Evolutionary conservation across 768 basidiomycete species (phyloP), one percentile per base, ranked within the genome.

Genomic region (Pulveroboletus sp.): DNA sequence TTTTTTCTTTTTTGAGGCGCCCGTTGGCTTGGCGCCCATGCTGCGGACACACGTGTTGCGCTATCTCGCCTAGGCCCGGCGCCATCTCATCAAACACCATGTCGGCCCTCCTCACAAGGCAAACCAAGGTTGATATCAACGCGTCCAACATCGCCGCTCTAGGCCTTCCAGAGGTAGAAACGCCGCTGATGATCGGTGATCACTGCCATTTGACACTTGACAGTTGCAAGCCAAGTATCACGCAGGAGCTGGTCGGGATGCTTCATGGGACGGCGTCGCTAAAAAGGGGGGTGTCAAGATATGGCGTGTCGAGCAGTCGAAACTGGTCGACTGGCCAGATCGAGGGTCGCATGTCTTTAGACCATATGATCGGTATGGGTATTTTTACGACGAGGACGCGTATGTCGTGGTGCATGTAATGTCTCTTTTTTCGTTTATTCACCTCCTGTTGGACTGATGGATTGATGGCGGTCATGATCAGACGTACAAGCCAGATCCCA

Each of bases 321-420:
- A 64, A 27, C 71, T 83, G 33, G 72, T 77, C 23, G 55, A 38
- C 48, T 47, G 44, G 38, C 46, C 55, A 17, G 45, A 49, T 49
- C 47, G n/a, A 39, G 46, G 47, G 21, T 40, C 40, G 6, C 39
- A 45, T 23, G 40, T 50, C 4, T 41, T 48, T 23, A 35, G 47
- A 39, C 23, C 40, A 10, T 47, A 43, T 0, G 69, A 72, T 19
- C 80, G 72, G 14, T 64, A 69, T 38, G 81, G 83, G 8, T 69
- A 69, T 8, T 84, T 85, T 66, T 85, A 82, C 56, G 74, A 78
- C 53, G 84, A 81, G 1, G 81, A 85, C 63, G 81, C 80, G 2
- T 85, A 84, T 55, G 79, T 85, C 46, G 67, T 84, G n/a, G 65
- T 84, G 25, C 72, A 83, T 60, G 82, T 81, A 53, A 54, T 76